These are phyloP conservation scores for Linum tenue DNA, from an alignment of 345 rosid genomes.

Conservation along the genomic window DNA sequence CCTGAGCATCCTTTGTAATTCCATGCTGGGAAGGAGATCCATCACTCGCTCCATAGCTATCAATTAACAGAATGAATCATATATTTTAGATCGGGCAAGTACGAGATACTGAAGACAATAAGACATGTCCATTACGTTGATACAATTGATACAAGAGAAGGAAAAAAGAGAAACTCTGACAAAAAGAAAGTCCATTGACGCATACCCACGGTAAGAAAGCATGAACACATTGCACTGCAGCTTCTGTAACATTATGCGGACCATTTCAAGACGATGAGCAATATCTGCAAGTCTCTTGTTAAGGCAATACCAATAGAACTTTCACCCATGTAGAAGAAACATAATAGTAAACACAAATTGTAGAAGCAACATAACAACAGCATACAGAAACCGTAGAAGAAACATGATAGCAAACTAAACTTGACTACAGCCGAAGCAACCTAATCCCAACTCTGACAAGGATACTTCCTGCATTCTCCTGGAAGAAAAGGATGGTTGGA, in stretches of 20 bases:
- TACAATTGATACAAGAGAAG: neutral
- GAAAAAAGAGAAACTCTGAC: conserved; percentile 4
- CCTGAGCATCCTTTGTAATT: conserved; percentile 86
- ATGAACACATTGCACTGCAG: conserved; percentile 93
- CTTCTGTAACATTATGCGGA: conserved; percentile 73
- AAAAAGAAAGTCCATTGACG: conserved; percentile 8
- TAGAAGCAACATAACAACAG: neutral
- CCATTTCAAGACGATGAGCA: conserved; percentile 97
- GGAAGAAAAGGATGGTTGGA: conserved; percentile 92
- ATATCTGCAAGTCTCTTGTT: conserved; percentile 59
- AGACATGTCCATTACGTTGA: too few relatives aligned
- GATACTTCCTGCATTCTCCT: conserved; percentile 99
- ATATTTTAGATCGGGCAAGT: neutral
- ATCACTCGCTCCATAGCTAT: conserved; percentile 90
- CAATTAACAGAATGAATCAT: conserved; percentile 5
- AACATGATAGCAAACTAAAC: too few relatives aligned
- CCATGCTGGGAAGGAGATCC: conserved; percentile 97
- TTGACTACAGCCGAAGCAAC: too few relatives aligned
- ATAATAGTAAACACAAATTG: neutral
- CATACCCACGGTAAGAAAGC: conserved; percentile 97
- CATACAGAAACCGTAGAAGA: too few relatives aligned
- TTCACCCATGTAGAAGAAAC: conserved; percentile 7
- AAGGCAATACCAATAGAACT: conserved; percentile 29
- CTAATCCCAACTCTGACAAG: conserved; percentile 18
- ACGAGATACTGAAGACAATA: neutral